Base-by-base conservation (phyloP, 495 filamentous ascomycete genomes). In the Neurospora discreta region DNA sequence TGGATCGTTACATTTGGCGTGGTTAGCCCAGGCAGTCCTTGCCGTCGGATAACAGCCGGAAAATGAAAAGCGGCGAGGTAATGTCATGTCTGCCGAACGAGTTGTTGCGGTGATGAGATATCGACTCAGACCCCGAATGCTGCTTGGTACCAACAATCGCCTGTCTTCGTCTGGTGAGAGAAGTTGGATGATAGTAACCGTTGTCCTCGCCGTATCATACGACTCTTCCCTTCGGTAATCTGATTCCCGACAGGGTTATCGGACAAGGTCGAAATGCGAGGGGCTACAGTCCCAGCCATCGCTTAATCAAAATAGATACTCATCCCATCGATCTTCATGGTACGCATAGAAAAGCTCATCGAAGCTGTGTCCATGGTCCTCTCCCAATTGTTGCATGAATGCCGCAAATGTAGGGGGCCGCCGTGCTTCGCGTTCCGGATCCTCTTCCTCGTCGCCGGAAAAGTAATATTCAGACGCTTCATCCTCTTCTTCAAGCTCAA, bases 381-480 rank as follows among this genome's bases (percentile, higher is more conserved):
- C 79, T 18, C 77, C 77, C 3, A 80, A 73, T 13, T 58, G 70
- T 67, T 78, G 44, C 40, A 80, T 20, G 69, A 80, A 80, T 26
- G 68, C 79, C 23, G 75, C 75, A 69, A 80, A 80, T 2, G 72
- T 80, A 16, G 75, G 69, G 5, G 79, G 79, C 13, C 78, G 72
- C 52, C 77, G 71, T 1, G 79, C 79, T 18, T 78, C 78, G 30
- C 79, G 69, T 68, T 80, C 79, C 0, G 78, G 78, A 52, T 80
- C 79, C 8, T 74, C 73, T 23, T 78, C 79, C 20, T 79, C 79
- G 69, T 79, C 77, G 39, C 74, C 79, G 15, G 78, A 78, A 39
- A 78, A 75, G 39, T 79, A 80, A 69, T 80, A 80, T 72, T 79
- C 79, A 23, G 78, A 78, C 2, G 79, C 79, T 71, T 80, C 79